Evolutionary conservation across 148 eudicot genomes (phyloP).

Genomic region (Talinum fruticosum): DNA sequence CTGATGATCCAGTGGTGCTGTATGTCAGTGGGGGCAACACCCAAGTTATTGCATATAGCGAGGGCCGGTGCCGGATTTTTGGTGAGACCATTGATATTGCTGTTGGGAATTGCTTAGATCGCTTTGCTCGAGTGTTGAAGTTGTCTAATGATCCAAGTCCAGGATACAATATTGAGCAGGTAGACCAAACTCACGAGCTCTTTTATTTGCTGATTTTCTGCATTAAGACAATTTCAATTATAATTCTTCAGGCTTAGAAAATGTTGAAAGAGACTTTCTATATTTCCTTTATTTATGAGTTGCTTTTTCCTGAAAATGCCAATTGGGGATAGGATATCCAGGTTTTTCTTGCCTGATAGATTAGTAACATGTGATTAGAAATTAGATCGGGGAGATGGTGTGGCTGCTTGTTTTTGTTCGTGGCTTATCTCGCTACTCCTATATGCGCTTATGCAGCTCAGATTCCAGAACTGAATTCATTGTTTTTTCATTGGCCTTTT

Average conservation of each 20-base stretch:
- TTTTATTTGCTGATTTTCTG: background rate
- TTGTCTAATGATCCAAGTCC: slow-evolving; percentile 95
- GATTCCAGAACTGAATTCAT: background rate
- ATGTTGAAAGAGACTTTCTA: too few species aligned
- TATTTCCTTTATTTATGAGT: background rate
- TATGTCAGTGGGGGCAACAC: slow-evolving; percentile 98
- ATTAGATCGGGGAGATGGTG: background rate
- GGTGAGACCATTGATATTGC: slow-evolving; percentile 99
- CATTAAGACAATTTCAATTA: background rate
- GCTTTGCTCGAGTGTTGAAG: slow-evolving; percentile 83
- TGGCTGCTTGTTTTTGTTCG: background rate
- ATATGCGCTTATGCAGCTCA: background rate
- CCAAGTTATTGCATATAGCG: slow-evolving; percentile 93
- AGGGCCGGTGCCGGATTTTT: slow-evolving; percentile 86
- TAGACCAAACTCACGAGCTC: slow-evolving; percentile 13
- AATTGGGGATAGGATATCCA: background rate
- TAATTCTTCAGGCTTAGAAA: background rate
- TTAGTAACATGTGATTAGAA: too few species aligned
- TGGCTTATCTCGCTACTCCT: background rate
- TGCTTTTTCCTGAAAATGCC: background rate
- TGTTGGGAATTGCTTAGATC: slow-evolving; percentile 92
- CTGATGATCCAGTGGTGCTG: slow-evolving; percentile 83
- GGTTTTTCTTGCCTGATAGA: too few species aligned
- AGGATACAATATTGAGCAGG: slow-evolving; percentile 97
- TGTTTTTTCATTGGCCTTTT: background rate